Evolutionary conservation across 768 basidiomycete genomes (phyloP).

Genomic region (Trametopsis cervina): DNA sequence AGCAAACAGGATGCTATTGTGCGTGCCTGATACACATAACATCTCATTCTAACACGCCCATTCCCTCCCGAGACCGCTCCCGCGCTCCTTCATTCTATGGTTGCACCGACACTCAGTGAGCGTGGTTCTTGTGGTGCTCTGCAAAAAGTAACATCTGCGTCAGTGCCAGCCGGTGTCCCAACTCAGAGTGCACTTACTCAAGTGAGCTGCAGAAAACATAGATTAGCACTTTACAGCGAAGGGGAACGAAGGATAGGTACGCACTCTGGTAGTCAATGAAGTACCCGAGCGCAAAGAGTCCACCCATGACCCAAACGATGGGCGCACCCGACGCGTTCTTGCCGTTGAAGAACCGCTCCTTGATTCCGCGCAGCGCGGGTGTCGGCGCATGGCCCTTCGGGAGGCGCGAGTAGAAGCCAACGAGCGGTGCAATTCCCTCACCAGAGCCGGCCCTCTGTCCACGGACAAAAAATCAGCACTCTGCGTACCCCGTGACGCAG

Average conservation of each 20-base stretch:
- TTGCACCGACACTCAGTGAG: conserved; percentile 45
- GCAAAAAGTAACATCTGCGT: conserved; percentile 22
- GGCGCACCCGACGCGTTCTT: conserved; percentile 78
- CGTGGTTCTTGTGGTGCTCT: conserved; percentile 91
- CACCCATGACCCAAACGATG: conserved; percentile 53
- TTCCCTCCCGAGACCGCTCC: not conserved
- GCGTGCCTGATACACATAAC: conserved; percentile 10
- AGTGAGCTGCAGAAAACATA: conserved; percentile 50
- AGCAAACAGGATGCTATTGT: conserved; percentile 1
- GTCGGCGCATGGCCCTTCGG: conserved; percentile 79
- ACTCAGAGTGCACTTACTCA: conserved; percentile 51
- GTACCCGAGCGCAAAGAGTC: conserved; percentile 73
- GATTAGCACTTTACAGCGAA: conserved; percentile 5
- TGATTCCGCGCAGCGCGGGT: conserved; percentile 56
- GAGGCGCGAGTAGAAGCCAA: conserved; percentile 94
- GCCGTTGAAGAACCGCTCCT: conserved; percentile 78
- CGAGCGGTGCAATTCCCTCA: conserved; percentile 74
- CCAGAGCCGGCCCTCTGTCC: conserved; percentile 74
- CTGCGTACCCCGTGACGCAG: conserved; percentile 9
- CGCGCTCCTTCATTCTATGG: not conserved
- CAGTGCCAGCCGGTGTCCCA: conserved; percentile 7
- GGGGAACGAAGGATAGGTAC: conserved; percentile 30
- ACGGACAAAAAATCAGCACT: conserved; percentile 2
- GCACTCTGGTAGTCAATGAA: conserved; percentile 86
- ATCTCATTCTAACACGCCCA: not conserved